Base-by-base conservation (phyloP, 495 filamentous ascomycete genomes). In the Aspergillus ostianus region DNA sequence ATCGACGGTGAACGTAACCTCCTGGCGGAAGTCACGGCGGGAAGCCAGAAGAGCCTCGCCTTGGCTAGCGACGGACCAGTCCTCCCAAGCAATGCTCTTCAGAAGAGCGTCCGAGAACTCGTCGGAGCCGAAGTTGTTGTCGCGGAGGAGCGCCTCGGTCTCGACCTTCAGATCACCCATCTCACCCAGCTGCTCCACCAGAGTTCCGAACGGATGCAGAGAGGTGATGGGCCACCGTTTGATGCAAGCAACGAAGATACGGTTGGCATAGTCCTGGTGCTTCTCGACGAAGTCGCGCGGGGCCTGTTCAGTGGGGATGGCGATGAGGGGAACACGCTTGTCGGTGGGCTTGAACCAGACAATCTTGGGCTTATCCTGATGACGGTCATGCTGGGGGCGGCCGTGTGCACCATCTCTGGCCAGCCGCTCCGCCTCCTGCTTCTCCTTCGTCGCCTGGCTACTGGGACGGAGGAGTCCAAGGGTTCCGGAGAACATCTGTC, bases 261-360 rank as follows among this genome's bases (percentile, higher is more conserved):
- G 88, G 72, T 95, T 96, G 50, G 92, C 90, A 70, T 97, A 98
- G 7, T 96, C 90, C 71, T 97, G 92, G 71, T 98, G 94, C 72
- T 93, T 96, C 81, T 98, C 94, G 47, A 98, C 94, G 64, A 98
- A 98, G 78, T 98, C 94, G 18, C 92, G 88, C 3, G 94, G 94
- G 10, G 94, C 94, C 73, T 98, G 94, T 73, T 98, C 94, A 6
- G 94, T 98, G 10, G 94, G 94, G 61, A 98, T 98, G 45, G 94
- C 94, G 72, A 98, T 98, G 63, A 98, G 77, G 60, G 95, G 94
- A 48, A 98, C 94, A 66, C 94, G 90, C 82, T 98, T 98, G 74
- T 98, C 94, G 1, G 94, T 98, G 56, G 94, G 94, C 81, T 98
- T 98, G 81, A 98, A 98, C 94, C 94, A 98, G 32, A 98, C 94